Percentiles rank a stretch among this genome's conserved stretches.
Evolutionary conservation across 257 asterid genomes (phyloP).

Genomic region (Nicotiana obtusifolia): DNA sequence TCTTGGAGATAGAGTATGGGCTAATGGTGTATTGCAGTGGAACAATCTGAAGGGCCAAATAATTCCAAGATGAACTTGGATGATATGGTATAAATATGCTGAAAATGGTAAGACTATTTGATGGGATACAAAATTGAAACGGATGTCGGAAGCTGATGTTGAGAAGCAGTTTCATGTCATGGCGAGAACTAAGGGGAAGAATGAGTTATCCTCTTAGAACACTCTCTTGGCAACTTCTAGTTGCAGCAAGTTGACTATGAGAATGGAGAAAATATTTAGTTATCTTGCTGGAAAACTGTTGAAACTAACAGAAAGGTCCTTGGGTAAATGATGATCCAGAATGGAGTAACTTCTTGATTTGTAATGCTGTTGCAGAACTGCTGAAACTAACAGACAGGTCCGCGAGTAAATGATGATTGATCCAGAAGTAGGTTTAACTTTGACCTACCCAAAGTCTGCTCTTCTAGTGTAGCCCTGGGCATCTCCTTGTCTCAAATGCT

Average conservation of each 20-base stretch:
- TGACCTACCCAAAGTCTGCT: not conserved
- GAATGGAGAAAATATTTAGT: not conserved
- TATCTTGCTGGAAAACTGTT: not conserved
- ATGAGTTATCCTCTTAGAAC: not conserved
- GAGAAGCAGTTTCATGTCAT: not conserved
- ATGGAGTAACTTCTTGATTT: not conserved
- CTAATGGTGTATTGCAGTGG: not conserved
- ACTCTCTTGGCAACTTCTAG: not conserved
- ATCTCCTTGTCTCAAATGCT: not conserved
- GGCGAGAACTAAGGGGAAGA: not conserved
- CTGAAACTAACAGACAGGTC: not conserved
- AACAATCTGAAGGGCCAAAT: not conserved
- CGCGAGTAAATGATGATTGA: not conserved
- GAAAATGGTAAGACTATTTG: slow-evolving; percentile 1
- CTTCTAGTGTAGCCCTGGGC: not conserved
- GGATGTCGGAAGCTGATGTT: not conserved
- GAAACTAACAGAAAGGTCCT: not conserved
- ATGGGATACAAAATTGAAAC: not conserved
- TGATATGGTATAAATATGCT: not conserved
- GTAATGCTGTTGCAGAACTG: not conserved
- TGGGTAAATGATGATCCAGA: not conserved
- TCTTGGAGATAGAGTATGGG: not conserved
- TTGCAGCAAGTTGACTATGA: not conserved
- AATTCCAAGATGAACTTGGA: not conserved
- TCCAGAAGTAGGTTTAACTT: not conserved